Evolutionary conservation across 2,329 filamentous ascomycete genomes (phyloP).

Genomic region (Microdochium bolleyi): DNA sequence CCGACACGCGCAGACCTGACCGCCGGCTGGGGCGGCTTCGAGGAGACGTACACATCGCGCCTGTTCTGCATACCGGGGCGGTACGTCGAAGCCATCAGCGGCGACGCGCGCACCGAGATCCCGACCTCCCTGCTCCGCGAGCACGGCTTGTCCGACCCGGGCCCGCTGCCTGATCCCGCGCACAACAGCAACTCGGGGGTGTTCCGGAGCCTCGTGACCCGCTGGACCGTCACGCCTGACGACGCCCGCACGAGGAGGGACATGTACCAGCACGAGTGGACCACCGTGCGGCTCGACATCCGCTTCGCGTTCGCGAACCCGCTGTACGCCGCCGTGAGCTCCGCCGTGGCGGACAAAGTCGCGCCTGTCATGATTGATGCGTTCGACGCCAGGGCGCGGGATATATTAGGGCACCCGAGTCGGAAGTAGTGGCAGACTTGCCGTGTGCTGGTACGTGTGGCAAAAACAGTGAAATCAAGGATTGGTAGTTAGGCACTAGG

Average conservation of each 20-base stretch:
- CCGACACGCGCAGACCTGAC: slow-evolving; percentile 72
- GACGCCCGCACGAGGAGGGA: slow-evolving; percentile 25
- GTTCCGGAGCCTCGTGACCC: slow-evolving; percentile 61
- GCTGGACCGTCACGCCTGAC: slow-evolving; percentile 55
- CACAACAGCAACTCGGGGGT: slow-evolving; percentile 30
- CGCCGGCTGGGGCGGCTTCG: slow-evolving; percentile 77
- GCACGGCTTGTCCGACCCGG: slow-evolving; percentile 14
- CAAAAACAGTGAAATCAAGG: too few species aligned
- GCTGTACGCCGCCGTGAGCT: slow-evolving; percentile 76
- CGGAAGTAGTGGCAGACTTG: background rate
- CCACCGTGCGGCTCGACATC: slow-evolving; percentile 68
- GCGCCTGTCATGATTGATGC: slow-evolving; percentile 86
- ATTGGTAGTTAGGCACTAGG: too few species aligned
- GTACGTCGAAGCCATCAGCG: slow-evolving; percentile 71
- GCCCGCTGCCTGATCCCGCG: slow-evolving; percentile 7
- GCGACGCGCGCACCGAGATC: slow-evolving; percentile 39
- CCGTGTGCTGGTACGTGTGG: background rate
- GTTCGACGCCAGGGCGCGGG: slow-evolving; percentile 73
- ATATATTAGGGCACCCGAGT: slow-evolving; percentile 32
- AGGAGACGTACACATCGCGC: slow-evolving; percentile 74
- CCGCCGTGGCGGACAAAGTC: slow-evolving; percentile 74
- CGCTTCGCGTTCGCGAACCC: slow-evolving; percentile 83
- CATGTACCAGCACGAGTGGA: slow-evolving; percentile 34
- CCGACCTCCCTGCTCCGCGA: slow-evolving; percentile 22
- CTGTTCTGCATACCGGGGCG: slow-evolving; percentile 67